Evolutionary conservation across 306 rosid genomes (phyloP).

Genomic region (Hippophae gyantsensis): DNA sequence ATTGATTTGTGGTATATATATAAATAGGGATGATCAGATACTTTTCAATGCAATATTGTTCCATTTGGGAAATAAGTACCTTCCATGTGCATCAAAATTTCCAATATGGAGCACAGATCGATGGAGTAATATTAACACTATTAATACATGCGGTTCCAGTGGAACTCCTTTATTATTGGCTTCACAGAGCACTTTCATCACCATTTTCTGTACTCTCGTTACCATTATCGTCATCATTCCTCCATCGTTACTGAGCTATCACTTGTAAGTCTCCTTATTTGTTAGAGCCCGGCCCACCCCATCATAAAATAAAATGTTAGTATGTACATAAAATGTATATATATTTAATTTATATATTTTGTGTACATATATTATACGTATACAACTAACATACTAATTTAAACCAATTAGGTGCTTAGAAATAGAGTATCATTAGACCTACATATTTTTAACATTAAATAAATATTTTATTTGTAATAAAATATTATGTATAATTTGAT

Average conservation of each 20-base stretch:
- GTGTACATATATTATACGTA: no score
- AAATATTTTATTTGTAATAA: no score
- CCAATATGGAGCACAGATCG: slow-evolving; percentile 26
- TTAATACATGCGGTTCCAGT: slow-evolving; percentile 31
- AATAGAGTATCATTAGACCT: no score
- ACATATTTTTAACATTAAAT: no score
- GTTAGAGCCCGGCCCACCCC: no score
- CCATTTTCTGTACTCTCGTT: slow-evolving; percentile 40
- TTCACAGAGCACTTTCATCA: slow-evolving; percentile 50
- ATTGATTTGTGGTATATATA: background rate
- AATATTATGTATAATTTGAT: no score
- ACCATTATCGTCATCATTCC: slow-evolving; percentile 48
- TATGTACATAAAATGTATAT: no score
- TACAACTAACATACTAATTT: no score
- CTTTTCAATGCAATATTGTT: slow-evolving; percentile 16
- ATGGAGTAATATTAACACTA: slow-evolving; percentile 21
- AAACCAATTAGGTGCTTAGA: no score
- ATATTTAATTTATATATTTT: no score
- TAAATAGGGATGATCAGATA: slow-evolving; percentile 41
- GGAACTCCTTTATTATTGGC: slow-evolving; percentile 42
- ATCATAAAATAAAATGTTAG: no score
- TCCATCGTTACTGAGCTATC: slow-evolving; percentile 44
- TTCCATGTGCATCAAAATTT: slow-evolving; percentile 1
- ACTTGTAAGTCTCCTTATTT: slow-evolving; percentile 23
- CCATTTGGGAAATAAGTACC: background rate